Evolutionary conservation across 495 filamentous ascomycete species (phyloP).

Genomic region (Xylaria flabelliformis): DNA sequence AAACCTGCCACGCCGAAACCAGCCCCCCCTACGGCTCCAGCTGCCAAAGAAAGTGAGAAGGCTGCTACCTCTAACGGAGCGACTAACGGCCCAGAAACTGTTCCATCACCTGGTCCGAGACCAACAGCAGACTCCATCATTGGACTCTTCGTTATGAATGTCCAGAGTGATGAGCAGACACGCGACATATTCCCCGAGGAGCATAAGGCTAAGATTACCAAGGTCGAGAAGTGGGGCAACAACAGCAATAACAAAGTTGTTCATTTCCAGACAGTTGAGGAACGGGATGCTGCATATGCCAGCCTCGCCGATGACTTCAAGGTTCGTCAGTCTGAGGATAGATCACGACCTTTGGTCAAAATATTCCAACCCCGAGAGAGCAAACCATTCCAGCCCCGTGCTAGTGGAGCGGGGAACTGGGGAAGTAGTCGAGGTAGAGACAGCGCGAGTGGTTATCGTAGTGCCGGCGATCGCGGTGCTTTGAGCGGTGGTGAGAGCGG

Average conservation of each 20-base stretch:
- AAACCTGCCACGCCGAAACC: conserved; percentile 62
- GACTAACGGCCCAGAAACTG: conserved; percentile 55
- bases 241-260: conserved; percentile 77
- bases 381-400: conserved; percentile 56
- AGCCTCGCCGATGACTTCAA: conserved; percentile 76
- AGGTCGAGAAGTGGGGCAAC: conserved; percentile 77
- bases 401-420: conserved; percentile 74
- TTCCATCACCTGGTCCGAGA: conserved; percentile 52
- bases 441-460: conserved; percentile 71
- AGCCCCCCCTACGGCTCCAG: conserved; percentile 46
- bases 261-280: conserved; percentile 76
- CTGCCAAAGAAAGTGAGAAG: conserved; percentile 57
- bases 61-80: conserved; percentile 56
- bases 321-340: conserved; percentile 65
- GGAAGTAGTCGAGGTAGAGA: conserved; percentile 69
- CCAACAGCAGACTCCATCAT: conserved; percentile 59
- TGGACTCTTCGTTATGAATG: conserved; percentile 83
- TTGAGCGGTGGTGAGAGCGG: conserved; percentile 72
- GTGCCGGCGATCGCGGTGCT: conserved; percentile 47
- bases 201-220: conserved; percentile 75
- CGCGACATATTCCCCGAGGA: conserved; percentile 81
- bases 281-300: conserved; percentile 76
- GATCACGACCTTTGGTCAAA: conserved; percentile 78
- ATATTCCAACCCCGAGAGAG: conserved; percentile 72
- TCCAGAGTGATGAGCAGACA: conserved; percentile 76